Base-by-base conservation (phyloP, 305 asterid genomes). In the Lippia alba region DNA sequence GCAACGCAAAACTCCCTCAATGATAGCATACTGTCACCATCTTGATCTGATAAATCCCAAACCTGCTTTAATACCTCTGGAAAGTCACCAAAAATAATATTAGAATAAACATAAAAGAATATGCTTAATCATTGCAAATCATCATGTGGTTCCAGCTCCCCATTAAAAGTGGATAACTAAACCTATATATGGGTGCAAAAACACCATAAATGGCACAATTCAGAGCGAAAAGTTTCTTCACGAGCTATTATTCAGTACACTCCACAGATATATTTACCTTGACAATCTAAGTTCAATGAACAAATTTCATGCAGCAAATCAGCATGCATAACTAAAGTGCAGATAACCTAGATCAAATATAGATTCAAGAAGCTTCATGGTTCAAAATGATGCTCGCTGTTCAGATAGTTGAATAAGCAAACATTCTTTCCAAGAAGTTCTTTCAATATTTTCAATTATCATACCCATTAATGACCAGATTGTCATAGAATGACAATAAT, bases 1-100 rank as follows among this genome's bases (percentile, higher is more conserved):
- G 99, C 93, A 75, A 91, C 44, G 72, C 96, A 88, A 68, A 94
- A 94, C 82, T 94, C 98, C 84, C 96, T 87, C 76, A 94, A 77
- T 66, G 96, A 88, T 67, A 94, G 96, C 96, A 92, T 90, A 86
- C 97, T 85, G 79, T 94, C 99, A 69, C 71, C 82, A 75, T 94
- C 99, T 86, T 91, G 96, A 81, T 91, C 98, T 4, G 99, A 87
- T 76, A 94, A 80, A 81, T 94, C 99, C 98, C 98, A 94, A 34
- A 94, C 88, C 88, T 94, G 96, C 94, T 91, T 94, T 80, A 90
- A 82, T 77, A 90, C 84, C 93, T 94, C 99, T 94, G 97, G 46
- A 61, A 80, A 79, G 67, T 56, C 73, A 78, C 62, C 19, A 74
- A 57, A 65, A 66, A 60, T 40, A 68, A 65, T 54, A 70, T 63